Base-by-base conservation (phyloP, 2,329 filamentous ascomycete species). In the Botrytis tulipae region DNA sequence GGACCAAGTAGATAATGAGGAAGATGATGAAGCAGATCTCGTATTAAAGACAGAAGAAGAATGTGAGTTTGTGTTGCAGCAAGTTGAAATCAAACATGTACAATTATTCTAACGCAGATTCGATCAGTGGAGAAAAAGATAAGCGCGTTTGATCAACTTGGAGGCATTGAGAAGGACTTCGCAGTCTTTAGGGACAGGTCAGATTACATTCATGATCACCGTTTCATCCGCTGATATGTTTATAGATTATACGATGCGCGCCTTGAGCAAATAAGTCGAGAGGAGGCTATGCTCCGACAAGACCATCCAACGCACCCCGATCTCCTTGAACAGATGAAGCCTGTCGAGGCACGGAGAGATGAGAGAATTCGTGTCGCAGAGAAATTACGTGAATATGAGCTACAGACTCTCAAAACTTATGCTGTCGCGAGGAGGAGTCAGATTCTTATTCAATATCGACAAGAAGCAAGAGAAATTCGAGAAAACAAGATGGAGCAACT, bases 391-490 rank as follows among this genome's bases (percentile, higher is more conserved):
- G 88, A 91, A 74, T 92, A 93, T 80, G 92, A 93, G 77, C 84
- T 93, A 77, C 87, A 92, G 80, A 89, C 93, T 3, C 86, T 97
- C 44, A 87, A 92, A 77, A 90, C 87, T 75, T 91, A 91, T 77
- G 93, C 92, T 32, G 88, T 97, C 42, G 94, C 94, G 32, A 92
- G 94, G 78, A 90, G 94, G 76, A 90, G 93, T 71, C 94, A 98
- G 81, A 89, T 95, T 72, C 93, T 97, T 83, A 92, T 92, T 74
- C 95, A 98, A 79, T 98, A 93, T 82, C 95, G 94, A 82, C 96
- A 99, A 82, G 89, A 90, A 66, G 88, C 95, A 48, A 90, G 96
- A 72, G 93, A 97, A 80, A 88, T 92, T 76, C 90, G 96, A 75
- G 95, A 98, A 82, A 87, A 88, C 72, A 89, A 92, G 63, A 86